Evolutionary conservation across 2,329 filamentous ascomycete genomes (phyloP).

Genomic region (Calonectria hawksworthii): DNA sequence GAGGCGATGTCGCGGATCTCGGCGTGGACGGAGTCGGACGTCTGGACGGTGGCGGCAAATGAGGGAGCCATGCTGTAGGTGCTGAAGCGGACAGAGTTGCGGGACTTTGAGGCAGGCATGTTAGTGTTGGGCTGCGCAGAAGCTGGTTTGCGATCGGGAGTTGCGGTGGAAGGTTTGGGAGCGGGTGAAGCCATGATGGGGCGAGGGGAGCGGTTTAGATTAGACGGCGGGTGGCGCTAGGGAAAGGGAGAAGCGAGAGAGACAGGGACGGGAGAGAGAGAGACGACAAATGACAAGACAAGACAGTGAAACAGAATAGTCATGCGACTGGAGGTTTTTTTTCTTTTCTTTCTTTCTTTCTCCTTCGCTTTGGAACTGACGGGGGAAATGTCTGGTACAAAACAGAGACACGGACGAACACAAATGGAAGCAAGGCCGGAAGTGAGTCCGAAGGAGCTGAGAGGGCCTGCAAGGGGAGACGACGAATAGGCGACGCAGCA

Average conservation of each 20-base stretch:
- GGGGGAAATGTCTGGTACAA: neutral
- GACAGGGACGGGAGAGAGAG: neutral
- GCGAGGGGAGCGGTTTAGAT: conserved; percentile 32
- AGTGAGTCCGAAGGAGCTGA: conserved; percentile 2
- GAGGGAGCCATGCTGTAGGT: conserved; percentile 73
- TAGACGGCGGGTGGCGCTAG: conserved; percentile 4
- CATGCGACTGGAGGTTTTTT: neutral
- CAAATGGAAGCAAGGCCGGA: conserved; percentile 13
- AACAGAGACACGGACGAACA: conserved; percentile 3
- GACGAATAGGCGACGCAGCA: neutral
- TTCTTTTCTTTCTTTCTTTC: neutral
- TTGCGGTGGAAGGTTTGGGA: conserved; percentile 25
- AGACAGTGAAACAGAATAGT: conserved; percentile 3
- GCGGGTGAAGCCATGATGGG: conserved; percentile 30
- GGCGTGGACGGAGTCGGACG: conserved; percentile 67
- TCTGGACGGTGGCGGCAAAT: conserved; percentile 69
- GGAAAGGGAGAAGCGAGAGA: conserved; percentile 22
- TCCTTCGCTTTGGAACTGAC: neutral
- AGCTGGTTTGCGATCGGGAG: conserved; percentile 27
- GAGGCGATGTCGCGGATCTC: conserved; percentile 80
- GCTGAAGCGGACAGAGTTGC: conserved; percentile 70
- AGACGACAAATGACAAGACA: neutral
- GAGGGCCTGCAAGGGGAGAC: conserved; percentile 1
- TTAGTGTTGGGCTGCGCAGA: conserved; percentile 34
- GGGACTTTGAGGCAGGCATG: conserved; percentile 56